Evolutionary conservation across 768 basidiomycete species (phyloP).

Genomic region (Phylloporus sp.): DNA sequence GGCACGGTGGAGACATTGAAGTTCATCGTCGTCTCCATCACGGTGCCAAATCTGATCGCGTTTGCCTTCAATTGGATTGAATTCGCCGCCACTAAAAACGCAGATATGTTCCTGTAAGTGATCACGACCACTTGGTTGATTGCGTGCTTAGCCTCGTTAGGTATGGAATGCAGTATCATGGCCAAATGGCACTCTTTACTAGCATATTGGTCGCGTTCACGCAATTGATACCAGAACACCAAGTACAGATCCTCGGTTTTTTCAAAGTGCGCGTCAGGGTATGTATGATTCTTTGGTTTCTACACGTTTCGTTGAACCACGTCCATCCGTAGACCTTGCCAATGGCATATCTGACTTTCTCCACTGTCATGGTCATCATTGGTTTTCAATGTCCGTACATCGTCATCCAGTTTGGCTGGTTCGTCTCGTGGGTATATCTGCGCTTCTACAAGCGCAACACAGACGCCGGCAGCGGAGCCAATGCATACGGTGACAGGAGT

Average conservation of each 20-base stretch:
- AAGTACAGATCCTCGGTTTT: conserved; percentile 86
- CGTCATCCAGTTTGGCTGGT: conserved; percentile 98
- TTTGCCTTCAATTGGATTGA: conserved; percentile 89
- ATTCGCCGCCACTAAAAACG: conserved; percentile 59
- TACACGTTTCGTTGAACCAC: not conserved
- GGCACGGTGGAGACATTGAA: conserved; percentile 80
- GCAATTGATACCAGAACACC: conserved; percentile 96
- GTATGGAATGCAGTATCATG: conserved; percentile 85
- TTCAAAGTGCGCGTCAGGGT: conserved; percentile 90
- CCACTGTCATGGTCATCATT: conserved; percentile 75
- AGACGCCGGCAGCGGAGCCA: conserved; percentile 56
- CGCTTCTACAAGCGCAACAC: conserved; percentile 92
- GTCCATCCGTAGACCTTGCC: conserved; percentile 64
- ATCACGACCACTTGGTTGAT: conserved; percentile 3
- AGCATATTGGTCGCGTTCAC: conserved; percentile 93
- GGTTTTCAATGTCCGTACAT: conserved; percentile 90
- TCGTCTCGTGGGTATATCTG: conserved; percentile 91
- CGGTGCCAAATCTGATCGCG: conserved; percentile 82
- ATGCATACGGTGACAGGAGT: conserved; percentile 87
- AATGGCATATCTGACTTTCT: conserved; percentile 91
- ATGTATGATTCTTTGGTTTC: conserved; percentile 8
- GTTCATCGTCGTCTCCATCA: conserved; percentile 76
- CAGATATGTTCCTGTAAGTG: conserved; percentile 76
- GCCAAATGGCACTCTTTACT: conserved; percentile 87
- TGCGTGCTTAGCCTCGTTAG: conserved; percentile 38